Percentiles rank a stretch among this genome's conserved stretches.
Evolutionary conservation across 2,329 filamentous ascomycete species (phyloP).

Genomic region (Trichoderma oligosporum): DNA sequence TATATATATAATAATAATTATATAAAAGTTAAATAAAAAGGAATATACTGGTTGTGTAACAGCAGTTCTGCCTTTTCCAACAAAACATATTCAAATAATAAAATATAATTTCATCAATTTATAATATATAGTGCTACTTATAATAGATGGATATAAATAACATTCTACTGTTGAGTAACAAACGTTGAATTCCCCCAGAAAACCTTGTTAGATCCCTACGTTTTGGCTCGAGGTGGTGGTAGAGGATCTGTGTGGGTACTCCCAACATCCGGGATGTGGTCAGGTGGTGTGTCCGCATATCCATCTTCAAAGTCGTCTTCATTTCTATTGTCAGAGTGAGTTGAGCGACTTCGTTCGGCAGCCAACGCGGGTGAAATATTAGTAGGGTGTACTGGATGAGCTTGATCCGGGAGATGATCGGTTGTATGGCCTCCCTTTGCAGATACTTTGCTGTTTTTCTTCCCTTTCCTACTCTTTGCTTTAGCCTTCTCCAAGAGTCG

Average conservation of each 20-base stretch:
- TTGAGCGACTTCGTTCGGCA: conserved; percentile 34
- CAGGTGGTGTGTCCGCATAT: conserved; percentile 25
- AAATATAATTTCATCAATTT: too few species aligned
- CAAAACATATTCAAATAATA: too few species aligned
- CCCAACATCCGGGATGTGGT: conserved; percentile 2
- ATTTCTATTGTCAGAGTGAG: conserved; percentile 40
- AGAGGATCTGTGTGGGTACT: conserved; percentile 1
- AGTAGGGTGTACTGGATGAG: conserved; percentile 25
- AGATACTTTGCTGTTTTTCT: conserved; percentile 66
- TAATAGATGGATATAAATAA: too few species aligned
- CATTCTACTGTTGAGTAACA: too few species aligned
- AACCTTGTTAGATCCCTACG: too few species aligned
- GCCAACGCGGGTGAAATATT: conserved; percentile 25
- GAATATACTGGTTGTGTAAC: too few species aligned
- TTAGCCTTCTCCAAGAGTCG: conserved; percentile 88
- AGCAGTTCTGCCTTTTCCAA: too few species aligned
- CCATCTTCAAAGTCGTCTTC: conserved; percentile 34
- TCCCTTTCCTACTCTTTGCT: conserved; percentile 85
- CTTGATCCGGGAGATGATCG: conserved; percentile 25
- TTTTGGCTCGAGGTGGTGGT: conserved; percentile 13
- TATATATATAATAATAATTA: too few species aligned
- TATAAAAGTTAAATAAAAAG: too few species aligned
- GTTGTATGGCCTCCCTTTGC: conserved; percentile 28
- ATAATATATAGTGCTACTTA: too few species aligned
- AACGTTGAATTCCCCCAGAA: too few species aligned